Conservation (phyloP, 441 rosid species). For the Croton laevigatus region DNA sequence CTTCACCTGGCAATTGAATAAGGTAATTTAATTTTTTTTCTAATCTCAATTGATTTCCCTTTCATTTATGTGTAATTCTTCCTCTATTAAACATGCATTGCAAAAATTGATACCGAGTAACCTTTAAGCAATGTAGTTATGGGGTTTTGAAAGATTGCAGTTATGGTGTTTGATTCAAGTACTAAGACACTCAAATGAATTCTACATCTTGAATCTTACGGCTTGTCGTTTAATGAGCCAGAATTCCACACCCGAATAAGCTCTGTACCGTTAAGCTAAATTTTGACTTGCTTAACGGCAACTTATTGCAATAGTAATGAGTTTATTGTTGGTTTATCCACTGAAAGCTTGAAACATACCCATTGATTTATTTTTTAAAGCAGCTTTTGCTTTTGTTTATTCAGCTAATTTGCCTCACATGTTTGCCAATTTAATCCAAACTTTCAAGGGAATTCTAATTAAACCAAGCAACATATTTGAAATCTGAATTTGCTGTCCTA, state of each 20-base stretch:
- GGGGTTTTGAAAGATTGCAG: not conserved
- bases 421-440: not conserved
- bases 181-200: not conserved
- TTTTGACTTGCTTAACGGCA: no score
- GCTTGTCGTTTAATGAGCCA: no score
- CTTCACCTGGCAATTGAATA: conserved; percentile 45
- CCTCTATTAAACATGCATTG: not conserved
- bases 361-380: no score
- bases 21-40: conserved; percentile 32
- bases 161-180: not conserved
- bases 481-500: not conserved
- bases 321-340: no score
- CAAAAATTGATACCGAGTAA: not conserved
- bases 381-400: not conserved
- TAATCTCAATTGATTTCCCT: not conserved
- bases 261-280: no score
- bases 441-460: not conserved
- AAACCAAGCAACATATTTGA: not conserved
- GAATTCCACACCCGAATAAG: no score
- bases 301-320: no score
- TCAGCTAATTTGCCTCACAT: not conserved
- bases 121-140: not conserved
- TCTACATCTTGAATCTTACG: no score
- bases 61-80: not conserved
- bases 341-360: no score